Evolutionary conservation across 371 early-diverging fungal species (phyloP).

Genomic region (Syncephalastrum monosporum): DNA sequence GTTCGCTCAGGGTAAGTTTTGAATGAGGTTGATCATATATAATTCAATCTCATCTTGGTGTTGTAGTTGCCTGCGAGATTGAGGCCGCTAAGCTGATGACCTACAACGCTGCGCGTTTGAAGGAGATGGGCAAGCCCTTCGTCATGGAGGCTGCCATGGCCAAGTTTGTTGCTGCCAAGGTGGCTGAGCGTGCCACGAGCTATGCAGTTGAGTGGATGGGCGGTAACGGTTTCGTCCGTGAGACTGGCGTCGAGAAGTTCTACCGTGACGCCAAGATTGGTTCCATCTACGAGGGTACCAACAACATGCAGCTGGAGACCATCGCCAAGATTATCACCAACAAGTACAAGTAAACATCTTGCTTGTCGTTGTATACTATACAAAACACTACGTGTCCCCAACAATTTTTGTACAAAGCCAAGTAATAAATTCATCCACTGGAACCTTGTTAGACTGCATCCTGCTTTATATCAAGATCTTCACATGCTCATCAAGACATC

Average conservation of each 20-base stretch:
- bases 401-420: too few species aligned
- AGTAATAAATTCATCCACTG: too few species aligned
- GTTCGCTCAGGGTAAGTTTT: slow-evolving; percentile 76
- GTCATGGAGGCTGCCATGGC: slow-evolving; percentile 98
- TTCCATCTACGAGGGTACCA: slow-evolving; percentile 81
- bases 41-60: background rate
- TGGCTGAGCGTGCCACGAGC: slow-evolving; percentile 91
- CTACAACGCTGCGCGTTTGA: slow-evolving; percentile 96
- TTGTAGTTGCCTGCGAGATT: slow-evolving; percentile 81
- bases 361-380: background rate
- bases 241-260: slow-evolving; percentile 85
- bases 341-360: slow-evolving; percentile 54
- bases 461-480: too few species aligned
- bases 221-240: slow-evolving; percentile 94
- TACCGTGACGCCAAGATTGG: slow-evolving; percentile 98
- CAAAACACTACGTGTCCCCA: background rate
- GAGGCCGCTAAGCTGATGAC: slow-evolving; percentile 95
- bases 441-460: too few species aligned
- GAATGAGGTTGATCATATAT: background rate
- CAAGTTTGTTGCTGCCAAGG: slow-evolving; percentile 92
- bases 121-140: slow-evolving; percentile 90
- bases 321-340: slow-evolving; percentile 87
- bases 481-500: too few species aligned
- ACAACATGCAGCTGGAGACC: slow-evolving; percentile 96
- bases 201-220: slow-evolving; percentile 97